Evolutionary conservation across 805 yeast species (phyloP).

Genomic region (Ascoidea tarda): DNA sequence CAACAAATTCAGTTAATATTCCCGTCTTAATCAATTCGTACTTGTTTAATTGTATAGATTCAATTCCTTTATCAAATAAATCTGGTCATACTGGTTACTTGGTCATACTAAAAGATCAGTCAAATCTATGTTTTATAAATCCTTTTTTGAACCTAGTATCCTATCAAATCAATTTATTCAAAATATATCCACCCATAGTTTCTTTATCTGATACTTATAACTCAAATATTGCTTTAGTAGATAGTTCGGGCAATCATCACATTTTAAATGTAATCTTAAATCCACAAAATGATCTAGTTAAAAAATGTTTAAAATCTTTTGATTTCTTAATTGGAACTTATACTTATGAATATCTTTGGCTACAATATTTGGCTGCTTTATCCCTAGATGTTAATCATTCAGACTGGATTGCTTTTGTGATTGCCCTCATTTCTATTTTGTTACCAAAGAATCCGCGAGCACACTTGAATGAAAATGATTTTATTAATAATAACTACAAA

Average conservation of each 20-base stretch:
- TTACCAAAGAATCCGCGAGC: slow-evolving; percentile 26
- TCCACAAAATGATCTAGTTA: slow-evolving; percentile 31
- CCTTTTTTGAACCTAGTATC: slow-evolving; percentile 37
- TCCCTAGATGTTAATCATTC: slow-evolving; percentile 24
- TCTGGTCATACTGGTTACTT: slow-evolving; percentile 28
- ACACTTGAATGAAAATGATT: slow-evolving; percentile 11
- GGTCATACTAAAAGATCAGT: slow-evolving; percentile 23
- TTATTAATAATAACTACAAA: neutral
- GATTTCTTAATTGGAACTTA: slow-evolving; percentile 42
- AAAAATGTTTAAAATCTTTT: slow-evolving; percentile 32
- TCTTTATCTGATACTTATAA: slow-evolving; percentile 14
- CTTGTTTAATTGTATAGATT: slow-evolving; percentile 23
- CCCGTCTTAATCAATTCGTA: slow-evolving; percentile 21
- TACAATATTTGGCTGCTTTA: slow-evolving; percentile 46
- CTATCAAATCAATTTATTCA: slow-evolving; percentile 11
- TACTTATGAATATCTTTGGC: slow-evolving; percentile 42
- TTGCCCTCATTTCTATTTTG: slow-evolving; percentile 33
- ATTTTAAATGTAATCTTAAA: slow-evolving; percentile 23
- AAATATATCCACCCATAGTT: slow-evolving; percentile 12
- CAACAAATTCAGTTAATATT: slow-evolving; percentile 15
- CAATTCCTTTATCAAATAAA: slow-evolving; percentile 22
- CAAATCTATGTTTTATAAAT: slow-evolving; percentile 29
- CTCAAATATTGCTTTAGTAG: slow-evolving; percentile 14
- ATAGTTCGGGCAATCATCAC: slow-evolving; percentile 11
- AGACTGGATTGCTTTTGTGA: slow-evolving; percentile 50